Conservation (phyloP, 139 green algal genomes). For the Deuterostichococcus epilithicus region DNA sequence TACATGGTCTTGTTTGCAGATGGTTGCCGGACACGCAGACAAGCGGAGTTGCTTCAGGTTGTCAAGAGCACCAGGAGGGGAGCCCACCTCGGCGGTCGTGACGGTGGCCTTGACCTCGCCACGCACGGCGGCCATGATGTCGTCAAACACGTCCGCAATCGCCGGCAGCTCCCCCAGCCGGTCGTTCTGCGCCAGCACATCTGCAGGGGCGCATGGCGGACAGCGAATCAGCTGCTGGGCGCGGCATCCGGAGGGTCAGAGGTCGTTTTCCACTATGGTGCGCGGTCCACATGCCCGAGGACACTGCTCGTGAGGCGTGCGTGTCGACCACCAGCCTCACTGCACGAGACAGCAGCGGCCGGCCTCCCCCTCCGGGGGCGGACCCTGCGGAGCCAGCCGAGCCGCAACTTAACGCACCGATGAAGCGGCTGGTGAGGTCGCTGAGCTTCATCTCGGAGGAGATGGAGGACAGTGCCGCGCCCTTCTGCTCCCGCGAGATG, state of each 20-base stretch:
- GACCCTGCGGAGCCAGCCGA: no score
- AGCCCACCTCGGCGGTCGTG: conserved; percentile 53
- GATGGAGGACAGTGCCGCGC: conserved; percentile 27
- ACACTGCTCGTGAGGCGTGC: no score
- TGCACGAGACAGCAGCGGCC: no score
- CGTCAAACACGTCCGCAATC: conserved; percentile 49
- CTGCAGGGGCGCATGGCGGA: conserved; percentile 21
- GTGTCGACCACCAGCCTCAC: no score
- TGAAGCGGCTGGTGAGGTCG: conserved; percentile 54
- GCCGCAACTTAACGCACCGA: no score
- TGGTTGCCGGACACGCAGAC: no score
- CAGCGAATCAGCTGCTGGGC: neutral
- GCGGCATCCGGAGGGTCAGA: no score
- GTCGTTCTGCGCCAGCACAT: conserved; percentile 65
- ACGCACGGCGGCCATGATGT: conserved; percentile 52
- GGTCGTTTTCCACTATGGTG: no score
- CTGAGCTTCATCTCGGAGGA: conserved; percentile 37
- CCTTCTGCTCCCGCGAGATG: conserved; percentile 31
- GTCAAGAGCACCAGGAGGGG: neutral
- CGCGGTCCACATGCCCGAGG: no score
- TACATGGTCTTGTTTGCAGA: no score
- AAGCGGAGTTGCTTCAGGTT: no score
- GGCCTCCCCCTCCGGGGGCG: no score
- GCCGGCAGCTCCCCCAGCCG: conserved; percentile 45
- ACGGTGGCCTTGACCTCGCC: conserved; percentile 62